These are phyloP conservation scores for Auricularia sp. DNA, from an alignment of 768 basidiomycete genomes.

Conservation along the genomic window DNA sequence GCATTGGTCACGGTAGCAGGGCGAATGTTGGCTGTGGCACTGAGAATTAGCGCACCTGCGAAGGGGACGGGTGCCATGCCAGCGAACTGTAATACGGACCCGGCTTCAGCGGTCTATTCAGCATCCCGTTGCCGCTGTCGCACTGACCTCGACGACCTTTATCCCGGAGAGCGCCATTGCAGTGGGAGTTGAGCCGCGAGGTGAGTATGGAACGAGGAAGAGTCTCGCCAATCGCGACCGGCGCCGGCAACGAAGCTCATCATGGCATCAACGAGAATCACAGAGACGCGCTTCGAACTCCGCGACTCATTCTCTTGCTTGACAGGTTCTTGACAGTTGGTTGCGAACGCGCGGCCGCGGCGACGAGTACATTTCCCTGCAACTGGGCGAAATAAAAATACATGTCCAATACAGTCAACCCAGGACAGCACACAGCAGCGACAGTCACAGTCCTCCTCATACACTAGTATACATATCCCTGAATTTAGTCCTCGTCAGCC, in stretches of 20 bases:
- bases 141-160: slow-evolving; percentile 14
- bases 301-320: neutral
- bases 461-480: no score
- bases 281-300: neutral
- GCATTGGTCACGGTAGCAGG: neutral
- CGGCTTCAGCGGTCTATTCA: neutral
- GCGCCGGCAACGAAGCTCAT: neutral
- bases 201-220: neutral
- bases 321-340: no score
- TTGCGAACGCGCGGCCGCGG: no score
- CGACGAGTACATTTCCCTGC: slow-evolving; percentile 16
- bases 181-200: neutral
- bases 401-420: no score
- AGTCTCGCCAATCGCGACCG: neutral
- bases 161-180: slow-evolving; percentile 7
- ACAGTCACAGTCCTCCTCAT: no score
- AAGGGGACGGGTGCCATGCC: slow-evolving; percentile 78
- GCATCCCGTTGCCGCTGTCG: neutral
- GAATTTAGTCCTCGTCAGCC: no score
- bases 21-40: neutral
- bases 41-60: slow-evolving; percentile 28
- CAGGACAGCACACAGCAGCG: no score
- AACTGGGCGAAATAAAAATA: neutral
- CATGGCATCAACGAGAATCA: neutral
- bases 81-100: slow-evolving; percentile 43